Conservation (phyloP, 139 green algal species). For the Picochlorum sp. region DNA sequence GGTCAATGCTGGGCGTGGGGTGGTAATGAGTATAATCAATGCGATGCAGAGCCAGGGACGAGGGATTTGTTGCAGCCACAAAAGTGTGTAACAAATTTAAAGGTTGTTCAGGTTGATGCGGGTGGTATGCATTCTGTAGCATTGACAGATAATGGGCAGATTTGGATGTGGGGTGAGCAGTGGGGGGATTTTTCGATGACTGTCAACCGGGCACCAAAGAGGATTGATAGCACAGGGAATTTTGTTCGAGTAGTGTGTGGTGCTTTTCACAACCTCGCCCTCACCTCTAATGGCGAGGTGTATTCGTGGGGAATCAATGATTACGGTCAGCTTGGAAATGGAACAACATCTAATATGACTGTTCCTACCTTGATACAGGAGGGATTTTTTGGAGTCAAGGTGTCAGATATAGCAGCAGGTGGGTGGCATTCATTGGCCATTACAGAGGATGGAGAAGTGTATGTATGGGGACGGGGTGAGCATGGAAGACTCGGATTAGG, state of each 20-base stretch:
- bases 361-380: constrained; percentile 32
- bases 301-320: constrained; percentile 70
- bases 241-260: constrained; percentile 65
- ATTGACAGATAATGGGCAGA: constrained; percentile 64
- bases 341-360: constrained; percentile 61
- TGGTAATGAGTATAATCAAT: constrained; percentile 92
- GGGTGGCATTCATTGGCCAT: constrained; percentile 79
- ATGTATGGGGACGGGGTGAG: constrained; percentile 78
- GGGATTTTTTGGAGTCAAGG: constrained; percentile 39
- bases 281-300: constrained; percentile 28
- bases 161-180: constrained; percentile 41
- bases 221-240: constrained; percentile 33
- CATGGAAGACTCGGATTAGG: constrained; percentile 81
- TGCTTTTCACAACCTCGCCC: constrained; percentile 81
- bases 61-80: constrained; percentile 51
- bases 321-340: constrained; percentile 77
- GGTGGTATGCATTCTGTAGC: constrained; percentile 88
- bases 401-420: constrained; percentile 69
- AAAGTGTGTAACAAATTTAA: constrained; percentile 34
- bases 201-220: constrained; percentile 29
- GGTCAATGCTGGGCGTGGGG: constrained; percentile 52
- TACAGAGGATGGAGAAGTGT: constrained; percentile 54
- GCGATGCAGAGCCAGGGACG: constrained; percentile 27
- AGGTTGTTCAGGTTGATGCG: constrained; percentile 62
- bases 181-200: constrained; percentile 49